A percentile compares a stretch with the other conserved stretches of the same genome.
Conservation (phyloP, 202 grass and related monocot species). For the Panicum virgatum region DNA sequence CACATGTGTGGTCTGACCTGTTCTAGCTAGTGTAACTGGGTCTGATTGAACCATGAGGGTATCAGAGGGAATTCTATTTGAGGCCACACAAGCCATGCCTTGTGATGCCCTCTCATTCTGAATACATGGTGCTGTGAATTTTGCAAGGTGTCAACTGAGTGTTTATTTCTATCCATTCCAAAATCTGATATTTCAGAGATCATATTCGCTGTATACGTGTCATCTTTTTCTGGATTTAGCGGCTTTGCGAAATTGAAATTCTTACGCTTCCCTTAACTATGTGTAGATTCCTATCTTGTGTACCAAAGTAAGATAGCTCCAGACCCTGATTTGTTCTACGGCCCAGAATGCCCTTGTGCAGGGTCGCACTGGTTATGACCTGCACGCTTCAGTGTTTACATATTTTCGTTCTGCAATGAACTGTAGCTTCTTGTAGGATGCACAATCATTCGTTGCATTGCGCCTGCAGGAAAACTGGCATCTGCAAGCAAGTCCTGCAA, state of each 20-base stretch:
- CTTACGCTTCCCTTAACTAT: not conserved
- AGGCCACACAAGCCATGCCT: not conserved
- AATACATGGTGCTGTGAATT: too few relatives aligned
- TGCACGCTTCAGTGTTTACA: not conserved
- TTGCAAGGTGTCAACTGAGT: not conserved
- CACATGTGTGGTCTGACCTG: not conserved
- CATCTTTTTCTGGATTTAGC: not conserved
- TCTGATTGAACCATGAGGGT: not conserved
- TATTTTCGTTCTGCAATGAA: not conserved
- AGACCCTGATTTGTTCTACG: not conserved
- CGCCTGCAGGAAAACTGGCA: not conserved
- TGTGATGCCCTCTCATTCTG: too few relatives aligned
- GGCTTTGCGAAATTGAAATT: not conserved
- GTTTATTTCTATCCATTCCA: not conserved
- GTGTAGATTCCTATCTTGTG: not conserved
- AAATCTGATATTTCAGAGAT: not conserved
- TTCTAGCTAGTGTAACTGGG: not conserved
- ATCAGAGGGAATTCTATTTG: too few relatives aligned
- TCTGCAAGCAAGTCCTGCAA: not conserved
- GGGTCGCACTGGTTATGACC: not conserved
- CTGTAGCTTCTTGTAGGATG: not conserved
- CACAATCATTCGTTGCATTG: not conserved
- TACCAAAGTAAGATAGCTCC: not conserved
- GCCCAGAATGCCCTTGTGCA: not conserved
- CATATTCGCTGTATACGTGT: not conserved